Base-by-base conservation (phyloP, 1,284 basidiomycete species). In the Exobasidium rhododendri region DNA sequence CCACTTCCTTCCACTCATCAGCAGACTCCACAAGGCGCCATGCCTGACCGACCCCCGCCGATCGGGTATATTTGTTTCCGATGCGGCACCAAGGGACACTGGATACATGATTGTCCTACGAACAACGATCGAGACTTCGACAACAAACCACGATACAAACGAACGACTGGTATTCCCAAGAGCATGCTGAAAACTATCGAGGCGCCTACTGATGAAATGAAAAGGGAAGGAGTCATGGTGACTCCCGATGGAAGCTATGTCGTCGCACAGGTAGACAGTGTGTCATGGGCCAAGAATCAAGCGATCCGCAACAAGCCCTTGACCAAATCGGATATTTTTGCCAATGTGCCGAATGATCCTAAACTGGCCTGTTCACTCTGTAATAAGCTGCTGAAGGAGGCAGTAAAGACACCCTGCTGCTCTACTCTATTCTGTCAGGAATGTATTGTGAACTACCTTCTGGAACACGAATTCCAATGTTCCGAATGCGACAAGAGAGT, bases 31-130 rank as follows among this genome's bases (percentile, higher is more conserved):
- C 4, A 4, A 14, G 26, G 4, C 24, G 47, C 26, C 26, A 66
- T 83, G 84, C 65, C 61, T 22, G 70, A 68, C 56, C 71, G 72
- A 40, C 75, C 75, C 24, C 75, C 75, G 22, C 75, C 75, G 2
- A 60, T 67, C n/a, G 96, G 94, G 59, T 99, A 98, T 82, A 93
- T 98, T n/a, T 98, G 96, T 80, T 97, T 97, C 81, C 88, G 96
- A 44, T 99, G 96, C 82, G 94, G 94, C 46, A 90, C 96, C 82
- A 96, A 97, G 53, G 77, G 77, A 7, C 96, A 99, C 78, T 98
- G 96, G 96, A 99, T 99, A 69, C 94, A 99, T 80, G 92, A 96
- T 69, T 99, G 96, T 78, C 96, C 96, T 0, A 96, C 92, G 2
- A 97, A 97, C 79, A 92, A 91, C 71, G 92, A 98, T 80, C 89